Percentiles rank a stretch among this genome's conserved stretches.
Conservation (phyloP, 2,329 filamentous ascomycete species). For the Alternaria viburni region DNA sequence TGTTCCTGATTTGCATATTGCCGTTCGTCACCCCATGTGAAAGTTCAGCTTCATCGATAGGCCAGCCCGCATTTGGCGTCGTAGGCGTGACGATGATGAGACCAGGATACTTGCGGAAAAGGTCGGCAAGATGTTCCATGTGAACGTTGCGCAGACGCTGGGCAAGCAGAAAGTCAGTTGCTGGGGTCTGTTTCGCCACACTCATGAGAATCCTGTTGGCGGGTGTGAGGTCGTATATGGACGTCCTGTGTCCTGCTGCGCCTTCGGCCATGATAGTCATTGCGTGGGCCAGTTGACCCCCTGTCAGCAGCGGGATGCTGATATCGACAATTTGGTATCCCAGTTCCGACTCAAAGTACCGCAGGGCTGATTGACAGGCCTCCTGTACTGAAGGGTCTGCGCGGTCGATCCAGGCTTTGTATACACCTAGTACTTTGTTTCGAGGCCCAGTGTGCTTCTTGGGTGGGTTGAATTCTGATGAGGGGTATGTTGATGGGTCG, state of each 20-base stretch:
- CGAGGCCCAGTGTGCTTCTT: conserved; percentile 51
- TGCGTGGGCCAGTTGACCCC: conserved; percentile 78
- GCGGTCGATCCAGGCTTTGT: conserved; percentile 71
- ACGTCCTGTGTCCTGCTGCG: conserved; percentile 55
- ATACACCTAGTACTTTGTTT: conserved; percentile 72
- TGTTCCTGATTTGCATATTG: conserved; percentile 74
- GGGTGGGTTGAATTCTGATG: conserved; percentile 67
- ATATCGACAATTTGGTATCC: conserved; percentile 67
- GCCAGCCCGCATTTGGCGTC: conserved; percentile 77
- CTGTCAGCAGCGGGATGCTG: conserved; percentile 67
- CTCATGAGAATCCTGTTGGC: conserved; percentile 74
- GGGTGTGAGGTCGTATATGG: conserved; percentile 65
- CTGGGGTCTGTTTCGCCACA: conserved; percentile 68
- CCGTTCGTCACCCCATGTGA: conserved; percentile 72
- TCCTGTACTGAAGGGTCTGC: conserved; percentile 68
- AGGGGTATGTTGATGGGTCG: conserved; percentile 66
- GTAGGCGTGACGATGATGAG: conserved; percentile 82
- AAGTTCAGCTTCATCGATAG: conserved; percentile 69
- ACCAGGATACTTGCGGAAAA: conserved; percentile 75
- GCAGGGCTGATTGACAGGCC: conserved; percentile 67
- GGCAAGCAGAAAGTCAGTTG: conserved; percentile 73
- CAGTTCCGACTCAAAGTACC: conserved; percentile 60
- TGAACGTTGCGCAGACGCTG: conserved; percentile 76
- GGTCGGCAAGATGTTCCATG: conserved; percentile 76
- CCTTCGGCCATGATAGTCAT: conserved; percentile 79